A percentile compares a stretch with the other conserved stretches of the same genome.
Conservation (phyloP, 306 rosid species). For the Acacia acuminata region DNA sequence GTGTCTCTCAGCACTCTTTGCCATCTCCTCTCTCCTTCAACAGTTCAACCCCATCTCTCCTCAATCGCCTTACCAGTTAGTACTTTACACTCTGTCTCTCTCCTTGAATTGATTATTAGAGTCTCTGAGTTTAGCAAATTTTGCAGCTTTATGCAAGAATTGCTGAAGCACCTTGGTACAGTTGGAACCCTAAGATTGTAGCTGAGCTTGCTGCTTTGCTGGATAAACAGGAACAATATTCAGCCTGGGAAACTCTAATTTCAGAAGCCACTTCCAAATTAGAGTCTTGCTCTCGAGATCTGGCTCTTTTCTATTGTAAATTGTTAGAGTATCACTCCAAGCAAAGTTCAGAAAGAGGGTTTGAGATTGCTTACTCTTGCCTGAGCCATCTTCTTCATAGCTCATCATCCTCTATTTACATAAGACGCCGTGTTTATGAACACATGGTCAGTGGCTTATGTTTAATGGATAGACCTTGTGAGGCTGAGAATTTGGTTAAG, state of each 20-base stretch:
- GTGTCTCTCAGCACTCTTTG: constrained; percentile 64
- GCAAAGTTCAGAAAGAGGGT: constrained; percentile 51
- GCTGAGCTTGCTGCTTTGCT: constrained; percentile 69
- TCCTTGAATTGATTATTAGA: neutral
- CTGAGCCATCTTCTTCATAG: constrained; percentile 45
- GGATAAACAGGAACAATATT: constrained; percentile 47
- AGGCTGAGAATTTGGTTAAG: constrained; percentile 60
- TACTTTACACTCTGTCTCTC: neutral
- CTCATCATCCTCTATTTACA: constrained; percentile 59
- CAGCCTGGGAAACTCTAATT: constrained; percentile 46
- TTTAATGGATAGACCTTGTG: constrained; percentile 58
- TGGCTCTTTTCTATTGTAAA: constrained; percentile 58
- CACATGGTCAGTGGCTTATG: constrained; percentile 70
- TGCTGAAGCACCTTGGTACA: constrained; percentile 66
- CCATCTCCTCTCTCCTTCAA: constrained; percentile 63
- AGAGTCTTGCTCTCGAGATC: constrained; percentile 49
- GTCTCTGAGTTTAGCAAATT: neutral
- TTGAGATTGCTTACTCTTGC: constrained; percentile 43
- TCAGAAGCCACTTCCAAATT: constrained; percentile 52
- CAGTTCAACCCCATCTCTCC: constrained; percentile 56
- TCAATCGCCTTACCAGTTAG: constrained; percentile 63
- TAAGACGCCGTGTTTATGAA: constrained; percentile 64
- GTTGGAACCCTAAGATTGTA: constrained; percentile 63
- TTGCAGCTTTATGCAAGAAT: constrained; percentile 64
- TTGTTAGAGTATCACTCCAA: constrained; percentile 69